Evolutionary conservation across 2,329 filamentous ascomycete genomes (phyloP), one percentile per base, ranked within the genome.

Genomic region (Macroventuria anomochaeta): DNA sequence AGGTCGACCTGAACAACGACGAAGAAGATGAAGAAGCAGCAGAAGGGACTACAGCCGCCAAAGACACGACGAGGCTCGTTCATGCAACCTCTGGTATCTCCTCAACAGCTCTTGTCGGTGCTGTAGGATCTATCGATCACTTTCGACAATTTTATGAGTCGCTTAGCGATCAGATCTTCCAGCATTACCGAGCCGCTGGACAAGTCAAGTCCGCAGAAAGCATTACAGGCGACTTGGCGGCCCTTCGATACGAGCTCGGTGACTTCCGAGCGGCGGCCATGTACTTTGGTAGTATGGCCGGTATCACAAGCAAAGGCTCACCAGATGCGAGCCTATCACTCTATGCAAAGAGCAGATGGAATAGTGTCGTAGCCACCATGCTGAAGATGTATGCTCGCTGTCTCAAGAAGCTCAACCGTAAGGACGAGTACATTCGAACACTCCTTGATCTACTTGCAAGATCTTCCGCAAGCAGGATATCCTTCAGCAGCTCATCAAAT

Each of bases 311-410:
- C n/a, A 54, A 54, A 13, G 39, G 51, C 39, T 54, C 51, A 7
- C 29, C 51, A 20, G 51, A 54, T 18, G 44, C 43, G 3, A 54
- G 18, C 17, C 21, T 54, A 5, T 55, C 52, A 5, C 89, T 90
- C 57, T 96, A 95, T 63, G 88, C 88, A 0, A 85, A 88, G 51
- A 86, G 84, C 51, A 85, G 87, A 38, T 97, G 95, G 93, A 86
- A 83, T 46, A 79, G 88, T 0, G 80, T 96, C 11, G 92, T 97
- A 69, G 79, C 91, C 3, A 88, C 88, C 0, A 90, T 96, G 83
- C 81, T 97, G 5, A 85, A 90, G 59, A 88, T 97, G 81, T 95
- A 97, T 70, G 85, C 90, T 0, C 83, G 85, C 41, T 97, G 93
- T 71, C 81, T 99, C 23, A 88, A 89, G 60, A 83, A 90, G 63